These are phyloP conservation scores for Gypsophila paniculata DNA, from an alignment of 179 eudicot genomes.

Conservation along the genomic window DNA sequence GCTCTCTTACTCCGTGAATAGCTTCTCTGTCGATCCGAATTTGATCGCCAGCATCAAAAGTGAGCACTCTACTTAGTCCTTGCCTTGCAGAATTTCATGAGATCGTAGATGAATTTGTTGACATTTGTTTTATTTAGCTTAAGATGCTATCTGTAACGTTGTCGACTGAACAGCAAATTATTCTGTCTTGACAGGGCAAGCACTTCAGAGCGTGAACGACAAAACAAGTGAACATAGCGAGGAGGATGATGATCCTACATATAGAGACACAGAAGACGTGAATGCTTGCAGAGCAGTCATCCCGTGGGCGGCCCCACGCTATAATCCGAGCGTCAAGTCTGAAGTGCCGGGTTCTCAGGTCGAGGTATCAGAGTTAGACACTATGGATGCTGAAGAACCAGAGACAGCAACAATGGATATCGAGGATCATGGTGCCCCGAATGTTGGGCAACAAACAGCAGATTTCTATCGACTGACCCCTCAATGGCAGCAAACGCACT, in stretches of 20 bases:
- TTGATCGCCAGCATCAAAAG: slow-evolving; percentile 51
- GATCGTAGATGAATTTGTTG: background rate
- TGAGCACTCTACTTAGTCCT: slow-evolving; percentile 26
- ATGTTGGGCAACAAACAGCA: slow-evolving; percentile 14
- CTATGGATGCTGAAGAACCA: slow-evolving; percentile 59
- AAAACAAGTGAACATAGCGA: slow-evolving; percentile 14
- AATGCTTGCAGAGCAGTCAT: slow-evolving; percentile 59
- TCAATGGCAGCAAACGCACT: slow-evolving; percentile 68
- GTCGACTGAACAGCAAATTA: too few relatives aligned
- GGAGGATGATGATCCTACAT: slow-evolving; percentile 27
- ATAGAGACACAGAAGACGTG: slow-evolving; percentile 11
- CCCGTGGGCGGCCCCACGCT: slow-evolving; percentile 68
- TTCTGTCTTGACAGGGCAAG: slow-evolving; percentile 36
- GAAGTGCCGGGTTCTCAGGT: slow-evolving; percentile 12
- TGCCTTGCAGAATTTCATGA: too few relatives aligned
- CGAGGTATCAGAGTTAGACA: slow-evolving; percentile 34
- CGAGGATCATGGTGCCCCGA: slow-evolving; percentile 33
- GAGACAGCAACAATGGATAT: slow-evolving; percentile 59
- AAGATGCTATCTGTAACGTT: too few relatives aligned
- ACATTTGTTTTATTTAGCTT: background rate
- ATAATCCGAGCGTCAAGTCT: slow-evolving; percentile 23
- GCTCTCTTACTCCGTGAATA: slow-evolving; percentile 25
- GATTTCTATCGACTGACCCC: slow-evolving; percentile 19
- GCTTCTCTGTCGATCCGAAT: slow-evolving; percentile 44
- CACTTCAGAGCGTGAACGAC: slow-evolving; percentile 30